Conservation (phyloP, 2,329 filamentous ascomycete species). For the Microsporum canis region DNA sequence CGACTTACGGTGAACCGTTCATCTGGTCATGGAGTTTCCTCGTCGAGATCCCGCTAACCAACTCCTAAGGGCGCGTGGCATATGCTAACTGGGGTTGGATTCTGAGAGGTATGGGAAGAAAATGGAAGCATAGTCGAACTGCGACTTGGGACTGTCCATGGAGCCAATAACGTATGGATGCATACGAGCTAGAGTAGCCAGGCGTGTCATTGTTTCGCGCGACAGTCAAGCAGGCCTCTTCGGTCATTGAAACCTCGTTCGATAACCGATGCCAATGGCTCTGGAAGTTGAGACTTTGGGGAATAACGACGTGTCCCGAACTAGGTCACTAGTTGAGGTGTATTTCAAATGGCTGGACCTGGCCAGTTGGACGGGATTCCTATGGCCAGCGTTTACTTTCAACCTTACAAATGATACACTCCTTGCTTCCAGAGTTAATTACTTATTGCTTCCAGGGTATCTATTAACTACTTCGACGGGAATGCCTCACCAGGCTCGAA, state of each 20-base stretch:
- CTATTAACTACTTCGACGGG: not conserved
- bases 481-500: not conserved
- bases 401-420: not conserved
- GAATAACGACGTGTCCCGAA: not conserved
- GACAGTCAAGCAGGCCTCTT: not conserved
- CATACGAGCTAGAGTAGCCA: not conserved
- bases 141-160: not conserved
- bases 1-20: not conserved
- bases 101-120: not conserved
- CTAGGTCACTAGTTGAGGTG: not conserved
- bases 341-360: not conserved
- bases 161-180: not conserved
- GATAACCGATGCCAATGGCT: not conserved
- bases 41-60: not conserved
- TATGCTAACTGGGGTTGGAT: not conserved
- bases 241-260: not conserved
- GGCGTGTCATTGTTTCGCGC: not conserved
- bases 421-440: not conserved
- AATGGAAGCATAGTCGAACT: not conserved
- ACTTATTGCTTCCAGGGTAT: not conserved
- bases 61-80: not conserved
- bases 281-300: not conserved
- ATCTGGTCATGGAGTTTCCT: not conserved
- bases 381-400: too few relatives aligned
- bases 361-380: not conserved